Conservation (phyloP, 2,329 filamentous ascomycete species). For the Sarocladium kiliense region DNA sequence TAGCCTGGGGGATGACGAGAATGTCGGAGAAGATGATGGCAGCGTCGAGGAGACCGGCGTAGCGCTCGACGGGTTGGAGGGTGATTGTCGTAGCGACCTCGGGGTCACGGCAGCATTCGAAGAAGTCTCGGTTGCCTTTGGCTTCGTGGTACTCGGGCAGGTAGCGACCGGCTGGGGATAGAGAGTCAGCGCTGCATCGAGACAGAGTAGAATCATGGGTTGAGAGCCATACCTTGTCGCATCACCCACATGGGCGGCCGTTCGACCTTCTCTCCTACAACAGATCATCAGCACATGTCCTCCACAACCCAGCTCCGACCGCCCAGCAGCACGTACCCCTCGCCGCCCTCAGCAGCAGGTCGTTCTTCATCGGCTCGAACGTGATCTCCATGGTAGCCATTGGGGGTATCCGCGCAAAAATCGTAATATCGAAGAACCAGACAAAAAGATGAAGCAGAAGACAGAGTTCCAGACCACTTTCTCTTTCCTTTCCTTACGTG, state of each 20-base stretch:
- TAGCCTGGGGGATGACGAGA: slow-evolving; percentile 91
- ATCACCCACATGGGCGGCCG: slow-evolving; percentile 98
- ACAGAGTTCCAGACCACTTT: background rate
- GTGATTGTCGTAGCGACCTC: slow-evolving; percentile 92
- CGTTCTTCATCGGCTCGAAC: slow-evolving; percentile 86
- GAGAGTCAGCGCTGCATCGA: background rate
- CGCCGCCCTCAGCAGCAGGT: slow-evolving; percentile 84
- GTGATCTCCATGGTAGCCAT: slow-evolving; percentile 54
- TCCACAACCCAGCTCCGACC: background rate
- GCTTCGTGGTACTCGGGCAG: slow-evolving; percentile 96
- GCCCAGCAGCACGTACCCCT: slow-evolving; percentile 58
- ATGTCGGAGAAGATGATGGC: slow-evolving; percentile 99
- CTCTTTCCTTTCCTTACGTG: background rate
- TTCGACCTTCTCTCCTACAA: slow-evolving; percentile 78
- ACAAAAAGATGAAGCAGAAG: background rate
- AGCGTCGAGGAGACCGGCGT: slow-evolving; percentile 82
- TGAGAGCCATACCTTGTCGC: slow-evolving; percentile 72
- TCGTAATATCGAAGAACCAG: background rate
- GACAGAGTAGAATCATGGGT: background rate
- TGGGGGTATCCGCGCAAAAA: background rate
- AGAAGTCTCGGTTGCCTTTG: slow-evolving; percentile 89
- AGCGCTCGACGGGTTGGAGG: slow-evolving; percentile 91
- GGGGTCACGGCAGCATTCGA: slow-evolving; percentile 91
- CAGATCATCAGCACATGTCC: background rate
- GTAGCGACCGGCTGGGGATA: slow-evolving; percentile 75